phyloP scores from a whole-genome alignment of 2,329 filamentous ascomycete species.

The Stromatinia cepivora region DNA sequence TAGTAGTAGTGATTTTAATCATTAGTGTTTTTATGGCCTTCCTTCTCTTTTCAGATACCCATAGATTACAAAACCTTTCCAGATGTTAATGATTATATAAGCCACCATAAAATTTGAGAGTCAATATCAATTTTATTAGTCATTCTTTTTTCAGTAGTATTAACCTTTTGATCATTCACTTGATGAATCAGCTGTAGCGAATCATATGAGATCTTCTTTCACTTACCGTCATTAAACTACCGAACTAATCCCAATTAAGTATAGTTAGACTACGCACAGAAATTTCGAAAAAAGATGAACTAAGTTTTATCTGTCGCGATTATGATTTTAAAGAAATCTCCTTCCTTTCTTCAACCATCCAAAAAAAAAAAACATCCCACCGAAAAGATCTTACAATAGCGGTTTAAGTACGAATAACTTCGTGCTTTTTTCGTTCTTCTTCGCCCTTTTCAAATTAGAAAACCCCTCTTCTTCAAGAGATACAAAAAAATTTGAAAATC shows the following conservation, averaged over 20 bases:
- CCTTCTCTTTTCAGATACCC: neutral
- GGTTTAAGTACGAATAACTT: constrained; percentile 40
- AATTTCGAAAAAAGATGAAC: constrained; percentile 26
- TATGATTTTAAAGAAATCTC: constrained; percentile 25
- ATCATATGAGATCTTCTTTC: neutral
- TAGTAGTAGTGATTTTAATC: too few species aligned
- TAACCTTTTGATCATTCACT: neutral
- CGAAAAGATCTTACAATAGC: constrained; percentile 34
- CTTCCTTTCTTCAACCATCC: constrained; percentile 26
- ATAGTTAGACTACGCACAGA: constrained; percentile 19
- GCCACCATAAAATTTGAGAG: neutral
- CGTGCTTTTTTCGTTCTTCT: constrained; percentile 43
- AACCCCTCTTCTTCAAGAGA: constrained; percentile 38
- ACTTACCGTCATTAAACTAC: neutral
- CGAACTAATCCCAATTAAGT: neutral
- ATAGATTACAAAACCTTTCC: neutral
- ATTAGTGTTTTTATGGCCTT: too few species aligned
- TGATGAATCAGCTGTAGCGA: neutral
- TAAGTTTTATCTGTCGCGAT: constrained; percentile 26
- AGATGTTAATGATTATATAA: neutral
- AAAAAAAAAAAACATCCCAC: constrained; percentile 24
- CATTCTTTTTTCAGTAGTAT: too few species aligned
- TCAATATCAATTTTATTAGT: too few species aligned
- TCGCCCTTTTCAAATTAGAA: constrained; percentile 40
- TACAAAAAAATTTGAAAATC: constrained; percentile 45